Conservation (phyloP, 768 basidiomycete species). For the Xanthoconium purpureum region DNA sequence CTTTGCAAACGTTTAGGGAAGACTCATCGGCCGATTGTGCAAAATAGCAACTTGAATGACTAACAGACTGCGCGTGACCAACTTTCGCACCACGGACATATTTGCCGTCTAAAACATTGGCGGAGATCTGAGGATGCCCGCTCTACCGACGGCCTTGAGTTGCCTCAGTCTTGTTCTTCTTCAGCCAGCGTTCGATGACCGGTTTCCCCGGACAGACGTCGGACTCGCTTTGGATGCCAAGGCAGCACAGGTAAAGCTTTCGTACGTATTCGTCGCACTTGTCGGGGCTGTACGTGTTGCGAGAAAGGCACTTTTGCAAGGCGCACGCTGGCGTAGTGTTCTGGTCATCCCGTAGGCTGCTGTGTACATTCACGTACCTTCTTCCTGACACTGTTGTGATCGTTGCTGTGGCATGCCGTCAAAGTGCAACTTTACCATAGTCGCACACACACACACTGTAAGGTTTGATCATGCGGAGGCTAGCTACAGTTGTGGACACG, state of each 20-base stretch:
- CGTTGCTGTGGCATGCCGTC: neutral
- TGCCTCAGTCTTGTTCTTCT: conserved; percentile 21
- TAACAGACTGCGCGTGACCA: no score
- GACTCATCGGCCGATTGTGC: no score
- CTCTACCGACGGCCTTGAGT: neutral
- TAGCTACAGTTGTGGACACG: no score
- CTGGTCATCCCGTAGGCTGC: neutral
- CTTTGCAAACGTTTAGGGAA: no score
- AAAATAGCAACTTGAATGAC: no score
- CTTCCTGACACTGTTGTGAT: conserved; percentile 18
- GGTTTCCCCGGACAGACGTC: conserved; percentile 47
- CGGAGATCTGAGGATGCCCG: no score
- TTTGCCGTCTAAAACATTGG: neutral
- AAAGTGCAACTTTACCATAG: neutral
- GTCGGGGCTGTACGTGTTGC: conserved; percentile 62
- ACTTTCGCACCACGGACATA: conserved; percentile 11
- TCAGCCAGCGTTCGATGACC: conserved; percentile 59
- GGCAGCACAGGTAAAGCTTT: conserved; percentile 61
- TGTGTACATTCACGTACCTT: conserved; percentile 18
- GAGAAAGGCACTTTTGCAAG: conserved; percentile 60
- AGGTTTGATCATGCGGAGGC: no score
- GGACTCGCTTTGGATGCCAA: conserved; percentile 46
- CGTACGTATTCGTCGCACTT: conserved; percentile 53
- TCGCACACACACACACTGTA: neutral
- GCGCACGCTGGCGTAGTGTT: conserved; percentile 47